Conservation (phyloP, 768 basidiomycete species). For the Collybiopsis confluens region DNA sequence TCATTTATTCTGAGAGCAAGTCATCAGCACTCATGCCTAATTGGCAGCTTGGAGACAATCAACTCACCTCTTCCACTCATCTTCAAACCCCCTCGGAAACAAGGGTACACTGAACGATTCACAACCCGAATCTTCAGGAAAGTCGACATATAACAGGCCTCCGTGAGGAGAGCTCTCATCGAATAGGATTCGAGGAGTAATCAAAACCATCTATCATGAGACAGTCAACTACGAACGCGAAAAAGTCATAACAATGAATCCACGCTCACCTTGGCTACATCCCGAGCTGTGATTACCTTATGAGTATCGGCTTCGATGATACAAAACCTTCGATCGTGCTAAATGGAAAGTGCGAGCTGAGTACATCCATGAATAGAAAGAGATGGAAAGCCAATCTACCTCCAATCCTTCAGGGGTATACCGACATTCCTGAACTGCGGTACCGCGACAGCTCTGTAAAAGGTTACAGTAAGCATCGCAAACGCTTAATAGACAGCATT, state of each 20-base stretch:
- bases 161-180: slow-evolving; percentile 41
- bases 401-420: slow-evolving; percentile 65
- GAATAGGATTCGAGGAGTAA: slow-evolving; percentile 49
- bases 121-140: slow-evolving; percentile 57
- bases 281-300: slow-evolving; percentile 63
- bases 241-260: not conserved
- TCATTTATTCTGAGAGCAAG: slow-evolving; percentile 42
- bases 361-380: not conserved
- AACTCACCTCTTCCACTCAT: slow-evolving; percentile 59
- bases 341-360: slow-evolving; percentile 2
- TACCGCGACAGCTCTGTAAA: slow-evolving; percentile 66
- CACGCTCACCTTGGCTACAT: slow-evolving; percentile 47
- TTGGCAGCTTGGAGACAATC: too few species aligned
- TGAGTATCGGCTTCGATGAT: slow-evolving; percentile 55
- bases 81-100: slow-evolving; percentile 36
- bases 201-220: slow-evolving; percentile 55
- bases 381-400: slow-evolving; percentile 30
- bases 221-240: not conserved
- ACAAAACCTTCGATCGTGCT: slow-evolving; percentile 64
- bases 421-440: slow-evolving; percentile 47
- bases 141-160: slow-evolving; percentile 49
- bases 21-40: too few species aligned
- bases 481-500: too few species aligned
- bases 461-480: not conserved
- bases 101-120: slow-evolving; percentile 58